phyloP scores from a whole-genome alignment of 1,284 basidiomycete species.

The Fistulina hepatica region DNA sequence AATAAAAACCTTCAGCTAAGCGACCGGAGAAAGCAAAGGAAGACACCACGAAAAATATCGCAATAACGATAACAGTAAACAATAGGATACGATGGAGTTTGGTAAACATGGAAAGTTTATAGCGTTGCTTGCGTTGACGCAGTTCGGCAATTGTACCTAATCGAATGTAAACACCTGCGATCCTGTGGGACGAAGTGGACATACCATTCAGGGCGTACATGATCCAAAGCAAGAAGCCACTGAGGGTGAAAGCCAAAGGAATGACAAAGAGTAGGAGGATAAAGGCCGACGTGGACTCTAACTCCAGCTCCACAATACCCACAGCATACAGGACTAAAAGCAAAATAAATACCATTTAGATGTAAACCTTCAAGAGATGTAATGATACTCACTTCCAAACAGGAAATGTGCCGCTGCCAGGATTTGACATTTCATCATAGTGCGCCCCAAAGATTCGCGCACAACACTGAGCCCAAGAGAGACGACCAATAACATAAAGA shows the following conservation, averaged over 20 bases:
- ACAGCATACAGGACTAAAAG: conserved; percentile 87
- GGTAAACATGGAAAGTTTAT: conserved; percentile 82
- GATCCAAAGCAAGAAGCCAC: conserved; percentile 93
- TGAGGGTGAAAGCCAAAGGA: conserved; percentile 88
- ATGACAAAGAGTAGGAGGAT: conserved; percentile 80
- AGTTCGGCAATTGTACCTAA: conserved; percentile 80
- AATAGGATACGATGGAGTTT: conserved; percentile 83
- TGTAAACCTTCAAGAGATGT: conserved; percentile 4
- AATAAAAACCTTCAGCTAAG: conserved; percentile 63
- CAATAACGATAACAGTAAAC: conserved; percentile 73
- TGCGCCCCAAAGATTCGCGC: conserved; percentile 64
- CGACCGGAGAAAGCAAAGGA: conserved; percentile 86
- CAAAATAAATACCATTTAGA: conserved; percentile 5
- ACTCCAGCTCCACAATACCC: conserved; percentile 83
- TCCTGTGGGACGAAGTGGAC: too few species aligned
- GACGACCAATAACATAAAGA: conserved; percentile 92
- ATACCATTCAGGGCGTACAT: conserved; percentile 79
- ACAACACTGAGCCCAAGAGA: conserved; percentile 81
- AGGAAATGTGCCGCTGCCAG: conserved; percentile 81
- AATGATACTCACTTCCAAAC: conserved; percentile 66
- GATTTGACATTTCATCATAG: conserved; percentile 70
- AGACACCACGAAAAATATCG: conserved; percentile 87
- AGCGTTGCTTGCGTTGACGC: conserved; percentile 73
- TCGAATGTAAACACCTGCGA: too few species aligned
- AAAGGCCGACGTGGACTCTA: conserved; percentile 79